These are phyloP conservation scores for Rhytidiadelphus loreus DNA, from an alignment of 225 moss, liverwort and hornwort species.

Conservation along the genomic window DNA sequence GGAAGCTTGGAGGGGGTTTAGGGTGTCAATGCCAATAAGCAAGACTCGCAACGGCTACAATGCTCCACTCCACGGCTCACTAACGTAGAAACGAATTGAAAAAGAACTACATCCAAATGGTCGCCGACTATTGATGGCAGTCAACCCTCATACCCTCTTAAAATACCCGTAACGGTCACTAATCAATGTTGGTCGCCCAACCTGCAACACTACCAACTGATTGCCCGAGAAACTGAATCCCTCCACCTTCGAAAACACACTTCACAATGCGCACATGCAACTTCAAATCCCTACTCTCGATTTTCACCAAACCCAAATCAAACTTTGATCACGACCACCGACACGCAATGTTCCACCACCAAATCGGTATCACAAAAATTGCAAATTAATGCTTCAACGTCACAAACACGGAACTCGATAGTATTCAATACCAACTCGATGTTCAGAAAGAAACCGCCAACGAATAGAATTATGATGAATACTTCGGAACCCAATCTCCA, in stretches of 20 bases:
- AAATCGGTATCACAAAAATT: background rate
- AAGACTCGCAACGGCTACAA: slow-evolving; percentile 16
- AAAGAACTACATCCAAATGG: background rate
- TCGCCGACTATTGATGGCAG: background rate
- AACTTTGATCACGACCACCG: background rate
- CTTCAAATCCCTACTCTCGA: background rate
- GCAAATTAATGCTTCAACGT: background rate
- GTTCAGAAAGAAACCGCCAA: background rate
- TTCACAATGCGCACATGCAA: background rate
- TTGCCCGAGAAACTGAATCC: background rate
- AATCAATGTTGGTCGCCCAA: background rate
- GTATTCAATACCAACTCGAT: background rate
- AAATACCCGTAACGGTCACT: slow-evolving; percentile 16
- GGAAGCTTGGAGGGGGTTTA: too few species aligned
- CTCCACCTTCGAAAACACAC: background rate
- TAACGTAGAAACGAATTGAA: background rate
- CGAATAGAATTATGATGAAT: background rate
- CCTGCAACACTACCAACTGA: background rate
- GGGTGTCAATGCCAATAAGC: background rate
- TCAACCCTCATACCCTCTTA: slow-evolving; percentile 8
- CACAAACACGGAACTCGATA: background rate
- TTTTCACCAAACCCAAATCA: background rate
- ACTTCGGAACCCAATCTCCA: background rate
- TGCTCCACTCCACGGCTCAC: background rate
- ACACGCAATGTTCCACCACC: background rate